Conservation (phyloP, 2,329 filamentous ascomycete species). For the Aspergillus sp. region DNA sequence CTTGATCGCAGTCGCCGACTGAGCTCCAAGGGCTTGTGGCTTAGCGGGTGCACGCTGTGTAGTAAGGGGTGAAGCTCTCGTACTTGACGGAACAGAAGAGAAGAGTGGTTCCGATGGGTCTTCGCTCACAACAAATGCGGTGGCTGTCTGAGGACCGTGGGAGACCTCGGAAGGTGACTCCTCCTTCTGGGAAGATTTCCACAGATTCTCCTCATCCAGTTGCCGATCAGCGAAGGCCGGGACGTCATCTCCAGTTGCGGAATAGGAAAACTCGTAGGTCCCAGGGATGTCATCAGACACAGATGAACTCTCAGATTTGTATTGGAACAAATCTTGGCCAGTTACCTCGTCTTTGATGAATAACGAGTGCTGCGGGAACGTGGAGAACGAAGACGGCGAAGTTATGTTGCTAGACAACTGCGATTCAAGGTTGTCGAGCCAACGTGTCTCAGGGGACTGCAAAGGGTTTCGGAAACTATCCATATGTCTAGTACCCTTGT, state of each 20-base stretch:
- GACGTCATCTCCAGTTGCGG: constrained; percentile 31
- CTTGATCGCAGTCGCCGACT: constrained; percentile 31
- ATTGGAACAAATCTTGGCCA: constrained; percentile 32
- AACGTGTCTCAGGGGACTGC: constrained; percentile 34
- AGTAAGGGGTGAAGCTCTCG: constrained; percentile 23
- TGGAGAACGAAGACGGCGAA: constrained; percentile 24
- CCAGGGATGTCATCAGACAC: constrained; percentile 36
- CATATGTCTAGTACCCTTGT: constrained; percentile 21
- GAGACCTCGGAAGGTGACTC: constrained; percentile 25
- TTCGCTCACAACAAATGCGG: constrained; percentile 39
- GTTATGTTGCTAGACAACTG: constrained; percentile 32
- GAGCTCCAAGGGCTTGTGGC: constrained; percentile 32
- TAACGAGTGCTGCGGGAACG: constrained; percentile 16
- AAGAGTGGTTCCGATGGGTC: constrained; percentile 30
- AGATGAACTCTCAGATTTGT: constrained; percentile 38
- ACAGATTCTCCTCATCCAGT: constrained; percentile 32
- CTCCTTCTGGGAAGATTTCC: constrained; percentile 30
- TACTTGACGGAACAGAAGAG: constrained; percentile 23
- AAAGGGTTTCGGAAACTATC: constrained; percentile 26
- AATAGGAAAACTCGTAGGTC: constrained; percentile 34
- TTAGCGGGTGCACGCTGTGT: constrained; percentile 25
- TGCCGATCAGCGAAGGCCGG: constrained; percentile 30
- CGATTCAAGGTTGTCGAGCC: constrained; percentile 34
- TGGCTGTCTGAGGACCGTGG: constrained; percentile 27
- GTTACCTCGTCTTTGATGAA: constrained; percentile 20